A percentile compares a stretch with the other conserved stretches of the same genome.
phyloP scores from a whole-genome alignment of 306 rosid genomes.

The Notholithocarpus densiflorus region DNA sequence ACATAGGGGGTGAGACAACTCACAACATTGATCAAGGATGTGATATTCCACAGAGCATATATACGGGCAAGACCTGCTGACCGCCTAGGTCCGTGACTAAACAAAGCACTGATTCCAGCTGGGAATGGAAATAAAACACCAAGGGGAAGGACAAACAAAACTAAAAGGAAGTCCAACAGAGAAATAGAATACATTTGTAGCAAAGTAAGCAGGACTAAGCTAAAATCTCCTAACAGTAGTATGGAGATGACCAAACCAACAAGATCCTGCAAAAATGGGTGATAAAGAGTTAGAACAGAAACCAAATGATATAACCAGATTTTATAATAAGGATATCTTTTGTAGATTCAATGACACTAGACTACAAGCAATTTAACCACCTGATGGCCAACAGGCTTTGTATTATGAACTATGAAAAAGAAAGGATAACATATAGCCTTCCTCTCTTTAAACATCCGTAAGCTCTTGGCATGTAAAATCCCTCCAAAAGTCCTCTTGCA shows the following conservation, averaged over 20 bases:
- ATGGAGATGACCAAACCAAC: slow-evolving; percentile 84
- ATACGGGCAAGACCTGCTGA: slow-evolving; percentile 86
- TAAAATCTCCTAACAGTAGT: slow-evolving; percentile 81
- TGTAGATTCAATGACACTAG: slow-evolving; percentile 3
- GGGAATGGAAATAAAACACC: slow-evolving; percentile 85
- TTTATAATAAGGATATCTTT: background rate
- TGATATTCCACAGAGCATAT: slow-evolving; percentile 92
- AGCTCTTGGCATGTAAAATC: slow-evolving; percentile 55
- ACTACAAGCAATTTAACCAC: slow-evolving; percentile 36
- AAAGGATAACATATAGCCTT: slow-evolving; percentile 50
- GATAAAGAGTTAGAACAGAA: slow-evolving; percentile 15
- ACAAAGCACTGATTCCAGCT: slow-evolving; percentile 91
- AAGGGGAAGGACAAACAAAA: slow-evolving; percentile 77
- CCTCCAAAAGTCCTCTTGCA: slow-evolving; percentile 64
- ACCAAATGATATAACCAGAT: slow-evolving; percentile 12
- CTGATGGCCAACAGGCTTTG: slow-evolving; percentile 93
- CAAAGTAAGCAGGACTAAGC: slow-evolving; percentile 72
- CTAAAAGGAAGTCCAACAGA: slow-evolving; percentile 59
- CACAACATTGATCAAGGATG: slow-evolving; percentile 94
- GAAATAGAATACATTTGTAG: slow-evolving; percentile 89
- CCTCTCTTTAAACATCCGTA: slow-evolving; percentile 70
- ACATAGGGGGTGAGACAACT: slow-evolving; percentile 33
- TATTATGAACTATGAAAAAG: slow-evolving; percentile 60
- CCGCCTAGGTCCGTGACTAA: slow-evolving; percentile 91
- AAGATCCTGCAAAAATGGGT: slow-evolving; percentile 61